Evolutionary conservation across 371 early-diverging fungal genomes (phyloP).

Genomic region (Mucor saturninus): DNA sequence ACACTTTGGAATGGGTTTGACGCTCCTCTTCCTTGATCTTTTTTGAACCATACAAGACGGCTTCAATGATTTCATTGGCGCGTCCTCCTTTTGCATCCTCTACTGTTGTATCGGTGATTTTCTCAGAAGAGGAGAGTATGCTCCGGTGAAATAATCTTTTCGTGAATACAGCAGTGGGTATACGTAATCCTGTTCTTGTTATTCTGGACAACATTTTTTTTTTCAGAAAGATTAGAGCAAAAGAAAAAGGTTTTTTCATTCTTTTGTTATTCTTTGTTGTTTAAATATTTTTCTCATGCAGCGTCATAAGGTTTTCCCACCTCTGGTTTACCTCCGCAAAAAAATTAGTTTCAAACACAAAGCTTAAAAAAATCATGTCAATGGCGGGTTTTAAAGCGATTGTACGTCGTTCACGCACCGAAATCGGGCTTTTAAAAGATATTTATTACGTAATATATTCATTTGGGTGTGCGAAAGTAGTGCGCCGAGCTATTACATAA

Average conservation of each 20-base stretch:
- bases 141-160: background rate
- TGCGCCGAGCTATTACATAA: too few relatives aligned
- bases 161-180: too few relatives aligned
- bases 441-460: too few relatives aligned
- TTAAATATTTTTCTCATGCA: too few relatives aligned
- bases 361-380: too few relatives aligned
- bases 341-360: too few relatives aligned
- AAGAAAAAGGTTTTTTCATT: background rate
- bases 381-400: too few relatives aligned
- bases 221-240: background rate
- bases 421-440: too few relatives aligned
- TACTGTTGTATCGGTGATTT: background rate
- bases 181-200: background rate
- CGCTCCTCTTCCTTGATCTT: constrained; percentile 53
- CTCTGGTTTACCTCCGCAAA: too few relatives aligned
- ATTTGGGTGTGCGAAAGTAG: too few relatives aligned
- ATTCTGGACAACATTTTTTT: background rate
- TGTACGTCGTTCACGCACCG: too few relatives aligned
- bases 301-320: too few relatives aligned
- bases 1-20: constrained; percentile 67
- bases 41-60: constrained; percentile 70
- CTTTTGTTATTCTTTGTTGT: background rate
- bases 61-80: constrained; percentile 55
- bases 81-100: constrained; percentile 16
- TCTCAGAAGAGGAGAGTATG: background rate